phyloP scores from a whole-genome alignment of 176 grass and related monocot genomes.

The Thalia dealbata region DNA sequence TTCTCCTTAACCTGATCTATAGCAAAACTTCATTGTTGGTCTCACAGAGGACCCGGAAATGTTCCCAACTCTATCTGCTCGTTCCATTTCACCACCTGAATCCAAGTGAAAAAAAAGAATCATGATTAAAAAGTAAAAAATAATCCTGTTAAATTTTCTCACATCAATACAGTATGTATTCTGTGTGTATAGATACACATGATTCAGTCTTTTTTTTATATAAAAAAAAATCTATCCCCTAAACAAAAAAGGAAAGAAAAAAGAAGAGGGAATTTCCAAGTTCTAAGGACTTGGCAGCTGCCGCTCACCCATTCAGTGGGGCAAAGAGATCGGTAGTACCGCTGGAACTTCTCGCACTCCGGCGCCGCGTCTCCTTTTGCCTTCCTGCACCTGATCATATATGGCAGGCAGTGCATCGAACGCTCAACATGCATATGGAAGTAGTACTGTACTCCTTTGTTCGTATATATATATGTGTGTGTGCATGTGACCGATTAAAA shows the following conservation, averaged over 20 bases:
- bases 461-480: not conserved
- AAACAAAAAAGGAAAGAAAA: no score
- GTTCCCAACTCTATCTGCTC: not conserved
- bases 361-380: slow-evolving; percentile 11
- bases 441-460: no score
- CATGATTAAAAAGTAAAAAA: no score
- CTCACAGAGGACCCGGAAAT: not conserved
- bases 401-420: not conserved
- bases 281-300: no score
- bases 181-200: no score
- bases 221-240: no score
- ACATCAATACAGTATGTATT: not conserved
- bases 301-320: slow-evolving; percentile 26
- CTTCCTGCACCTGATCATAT: slow-evolving; percentile 26
- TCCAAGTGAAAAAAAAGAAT: not conserved
- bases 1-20: no score
- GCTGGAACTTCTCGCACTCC: slow-evolving; percentile 33
- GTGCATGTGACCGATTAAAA: not conserved
- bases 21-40: not conserved
- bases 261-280: no score
- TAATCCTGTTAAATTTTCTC: not conserved
- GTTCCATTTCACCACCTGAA: slow-evolving; percentile 2
- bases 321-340: slow-evolving; percentile 32
- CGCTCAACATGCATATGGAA: not conserved
- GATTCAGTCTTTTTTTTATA: no score